These are phyloP conservation scores for Scutellaria barbata DNA, from an alignment of 257 asterid genomes.

Conservation along the genomic window DNA sequence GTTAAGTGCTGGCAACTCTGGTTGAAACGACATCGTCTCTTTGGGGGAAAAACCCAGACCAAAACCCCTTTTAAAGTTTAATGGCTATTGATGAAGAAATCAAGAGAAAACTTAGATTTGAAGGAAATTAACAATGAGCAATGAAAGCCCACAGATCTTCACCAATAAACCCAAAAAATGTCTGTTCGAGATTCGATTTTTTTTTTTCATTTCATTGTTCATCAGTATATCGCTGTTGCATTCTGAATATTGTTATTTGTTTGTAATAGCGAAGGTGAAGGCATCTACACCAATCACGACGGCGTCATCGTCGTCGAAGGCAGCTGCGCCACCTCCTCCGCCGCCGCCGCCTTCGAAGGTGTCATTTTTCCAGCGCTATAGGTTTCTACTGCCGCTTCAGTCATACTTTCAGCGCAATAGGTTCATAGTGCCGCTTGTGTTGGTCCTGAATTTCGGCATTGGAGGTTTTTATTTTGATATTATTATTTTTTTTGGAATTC, in stretches of 20 bases:
- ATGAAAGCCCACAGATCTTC: constrained; percentile 16
- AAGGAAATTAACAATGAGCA: constrained; percentile 10
- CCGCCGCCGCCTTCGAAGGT: constrained; percentile 46
- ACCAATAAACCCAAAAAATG: constrained; percentile 32
- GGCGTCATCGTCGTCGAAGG: constrained; percentile 39
- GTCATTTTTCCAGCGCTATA: constrained; percentile 56
- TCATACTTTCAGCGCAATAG: constrained; percentile 43
- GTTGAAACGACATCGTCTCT: constrained; percentile 30
- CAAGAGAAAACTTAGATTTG: background rate
- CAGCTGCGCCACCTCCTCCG: constrained; percentile 44
- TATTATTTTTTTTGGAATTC: background rate
- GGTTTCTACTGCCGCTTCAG: constrained; percentile 15
- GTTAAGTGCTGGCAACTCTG: no score
- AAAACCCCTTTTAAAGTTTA: no score
- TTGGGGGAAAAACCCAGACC: background rate
- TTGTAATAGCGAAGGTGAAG: constrained; percentile 65
- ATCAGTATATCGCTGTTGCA: background rate
- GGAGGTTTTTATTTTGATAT: constrained; percentile 60
- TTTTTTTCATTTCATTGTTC: background rate
- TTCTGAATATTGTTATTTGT: constrained; percentile 22
- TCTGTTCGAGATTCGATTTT: background rate
- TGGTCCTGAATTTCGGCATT: constrained; percentile 70
- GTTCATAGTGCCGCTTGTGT: constrained; percentile 71
- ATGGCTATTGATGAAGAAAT: background rate
- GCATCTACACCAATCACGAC: constrained; percentile 44